These are phyloP conservation scores for Sicyos edulis DNA, from an alignment of 306 rosid species.

Conservation along the genomic window DNA sequence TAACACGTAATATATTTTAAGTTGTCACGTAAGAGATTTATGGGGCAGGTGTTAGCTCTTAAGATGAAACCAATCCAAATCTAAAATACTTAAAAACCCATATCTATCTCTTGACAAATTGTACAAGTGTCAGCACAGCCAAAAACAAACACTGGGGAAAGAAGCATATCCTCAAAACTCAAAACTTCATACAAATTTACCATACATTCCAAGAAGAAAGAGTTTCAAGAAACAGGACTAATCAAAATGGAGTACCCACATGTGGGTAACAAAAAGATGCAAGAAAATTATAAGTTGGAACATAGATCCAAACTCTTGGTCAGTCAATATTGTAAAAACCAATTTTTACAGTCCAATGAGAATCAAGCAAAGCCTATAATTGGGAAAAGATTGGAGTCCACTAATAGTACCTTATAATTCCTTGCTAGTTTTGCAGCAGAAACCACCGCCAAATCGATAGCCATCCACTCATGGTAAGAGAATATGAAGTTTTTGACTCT, in stretches of 20 bases:
- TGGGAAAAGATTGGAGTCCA: conserved; percentile 10
- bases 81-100: too few relatives aligned
- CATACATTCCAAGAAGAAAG: too few relatives aligned
- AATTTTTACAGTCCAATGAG: conserved; percentile 11
- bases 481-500: conserved; percentile 13
- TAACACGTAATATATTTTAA: too few relatives aligned
- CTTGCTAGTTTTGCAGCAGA: conserved; percentile 2
- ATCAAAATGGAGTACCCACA: not conserved
- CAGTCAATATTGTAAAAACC: not conserved
- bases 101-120: too few relatives aligned
- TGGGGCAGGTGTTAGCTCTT: too few relatives aligned
- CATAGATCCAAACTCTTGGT: not conserved
- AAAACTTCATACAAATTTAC: too few relatives aligned
- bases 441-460: not conserved
- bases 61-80: too few relatives aligned
- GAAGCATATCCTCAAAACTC: too few relatives aligned
- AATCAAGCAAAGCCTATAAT: not conserved
- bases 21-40: too few relatives aligned
- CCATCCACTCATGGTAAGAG: not conserved
- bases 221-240: too few relatives aligned
- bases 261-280: not conserved
- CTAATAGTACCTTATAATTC: not conserved
- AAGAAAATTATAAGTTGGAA: not conserved
- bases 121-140: too few relatives aligned
- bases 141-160: too few relatives aligned